Evolutionary conservation across 192 early-diverging fungal species (phyloP).

Genomic region (Tieghemiomyces parasiticus): DNA sequence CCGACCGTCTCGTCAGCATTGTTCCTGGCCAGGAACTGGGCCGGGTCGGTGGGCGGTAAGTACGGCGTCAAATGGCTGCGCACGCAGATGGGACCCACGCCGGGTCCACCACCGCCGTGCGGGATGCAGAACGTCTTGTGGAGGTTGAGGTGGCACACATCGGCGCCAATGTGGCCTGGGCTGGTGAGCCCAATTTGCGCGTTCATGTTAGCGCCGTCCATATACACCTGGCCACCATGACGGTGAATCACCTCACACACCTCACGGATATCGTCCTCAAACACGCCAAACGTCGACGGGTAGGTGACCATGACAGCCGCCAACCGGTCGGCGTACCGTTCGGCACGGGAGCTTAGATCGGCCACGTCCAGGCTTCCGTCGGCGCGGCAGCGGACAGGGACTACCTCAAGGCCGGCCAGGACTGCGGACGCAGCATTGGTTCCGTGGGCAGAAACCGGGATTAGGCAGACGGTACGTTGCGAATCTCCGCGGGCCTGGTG

Average conservation of each 20-base stretch:
- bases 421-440: constrained; percentile 98
- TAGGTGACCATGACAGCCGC: constrained; percentile 99
- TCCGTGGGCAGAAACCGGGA: constrained; percentile 97
- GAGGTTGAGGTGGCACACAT: constrained; percentile 98
- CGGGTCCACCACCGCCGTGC: constrained; percentile 97
- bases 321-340: constrained; percentile 69
- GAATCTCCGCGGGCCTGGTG: constrained; percentile 65
- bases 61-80: constrained; percentile 81
- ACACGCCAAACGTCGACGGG: constrained; percentile 97
- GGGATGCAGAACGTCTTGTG: constrained; percentile 99
- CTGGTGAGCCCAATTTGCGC: constrained; percentile 72
- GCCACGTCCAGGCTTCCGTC: constrained; percentile 86
- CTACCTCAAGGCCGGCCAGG: constrained; percentile 91
- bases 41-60: constrained; percentile 37
- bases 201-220: constrained; percentile 93
- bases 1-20: constrained; percentile 39
- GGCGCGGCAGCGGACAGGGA: constrained; percentile 80
- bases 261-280: constrained; percentile 76
- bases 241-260: constrained; percentile 86
- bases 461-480: constrained; percentile 86
- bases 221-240: constrained; percentile 96
- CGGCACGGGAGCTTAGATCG: constrained; percentile 80
- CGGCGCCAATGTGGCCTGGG: constrained; percentile 91
- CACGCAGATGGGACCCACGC: constrained; percentile 94
- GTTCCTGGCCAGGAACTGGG: background rate